These are phyloP conservation scores for Berberis vulgaris DNA, from an alignment of 164 flowering plant genomes.

Conservation along the genomic window DNA sequence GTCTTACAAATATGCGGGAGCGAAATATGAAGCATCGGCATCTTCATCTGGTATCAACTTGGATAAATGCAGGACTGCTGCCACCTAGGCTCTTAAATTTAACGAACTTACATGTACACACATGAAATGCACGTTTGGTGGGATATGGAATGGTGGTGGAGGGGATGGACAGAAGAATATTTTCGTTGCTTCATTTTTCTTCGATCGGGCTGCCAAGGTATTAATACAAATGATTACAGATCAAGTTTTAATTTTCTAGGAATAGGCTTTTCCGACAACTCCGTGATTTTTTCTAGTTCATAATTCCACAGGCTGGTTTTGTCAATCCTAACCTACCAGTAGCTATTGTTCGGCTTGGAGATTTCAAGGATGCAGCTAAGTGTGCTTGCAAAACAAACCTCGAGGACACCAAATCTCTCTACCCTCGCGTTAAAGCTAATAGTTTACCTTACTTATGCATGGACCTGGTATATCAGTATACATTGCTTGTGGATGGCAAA, in stretches of 20 bases:
- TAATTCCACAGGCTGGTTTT: constrained; percentile 53
- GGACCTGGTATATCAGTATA: constrained; percentile 54
- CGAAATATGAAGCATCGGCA: constrained; percentile 36
- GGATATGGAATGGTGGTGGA: constrained; percentile 98
- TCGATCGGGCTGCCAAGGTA: constrained; percentile 97
- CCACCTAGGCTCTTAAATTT: constrained; percentile 63
- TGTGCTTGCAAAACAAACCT: constrained; percentile 32
- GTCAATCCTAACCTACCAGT: constrained; percentile 25
- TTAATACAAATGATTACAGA: not conserved
- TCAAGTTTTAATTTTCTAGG: not conserved
- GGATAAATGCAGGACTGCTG: constrained; percentile 44
- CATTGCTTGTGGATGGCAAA: constrained; percentile 40
- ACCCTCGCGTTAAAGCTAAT: constrained; percentile 22
- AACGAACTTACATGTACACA: constrained; percentile 77
- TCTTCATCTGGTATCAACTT: constrained; percentile 55
- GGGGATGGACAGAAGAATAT: constrained; percentile 91
- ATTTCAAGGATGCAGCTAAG: constrained; percentile 42
- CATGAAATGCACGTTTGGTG: constrained; percentile 96
- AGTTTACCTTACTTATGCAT: constrained; percentile 45
- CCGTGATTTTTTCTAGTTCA: not conserved
- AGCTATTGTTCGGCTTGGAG: constrained; percentile 38
- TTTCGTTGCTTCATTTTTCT: constrained; percentile 96
- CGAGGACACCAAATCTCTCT: constrained; percentile 27
- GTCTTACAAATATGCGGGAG: constrained; percentile 68
- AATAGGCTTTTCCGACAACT: not conserved